Conservation (phyloP, 129 eudicot species). For the Glebionis coronaria region DNA sequence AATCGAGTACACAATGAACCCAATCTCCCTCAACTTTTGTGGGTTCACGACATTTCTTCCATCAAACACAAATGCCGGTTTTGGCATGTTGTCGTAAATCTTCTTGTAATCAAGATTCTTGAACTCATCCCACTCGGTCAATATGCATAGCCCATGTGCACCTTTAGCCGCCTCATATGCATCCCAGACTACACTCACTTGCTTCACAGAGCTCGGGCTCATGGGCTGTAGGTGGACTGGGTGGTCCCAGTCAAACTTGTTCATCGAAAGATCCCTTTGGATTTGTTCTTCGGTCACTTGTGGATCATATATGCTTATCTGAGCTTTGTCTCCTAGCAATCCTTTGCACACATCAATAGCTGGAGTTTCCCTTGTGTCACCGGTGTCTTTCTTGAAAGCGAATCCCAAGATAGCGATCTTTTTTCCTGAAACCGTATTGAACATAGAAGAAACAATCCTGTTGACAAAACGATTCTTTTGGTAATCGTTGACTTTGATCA, state of each 20-base stretch:
- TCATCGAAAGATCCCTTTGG: slow-evolving; percentile 60
- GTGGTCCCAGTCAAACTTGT: slow-evolving; percentile 81
- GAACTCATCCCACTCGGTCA: slow-evolving; percentile 77
- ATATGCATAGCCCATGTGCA: slow-evolving; percentile 59
- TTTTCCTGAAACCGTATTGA: slow-evolving; percentile 72
- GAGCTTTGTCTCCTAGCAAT: slow-evolving; percentile 56
- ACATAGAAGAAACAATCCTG: slow-evolving; percentile 71
- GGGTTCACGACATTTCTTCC: slow-evolving; percentile 66
- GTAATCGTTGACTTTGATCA: slow-evolving; percentile 74
- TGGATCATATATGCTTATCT: slow-evolving; percentile 73
- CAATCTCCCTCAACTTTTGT: slow-evolving; percentile 58
- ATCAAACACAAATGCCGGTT: slow-evolving; percentile 71
- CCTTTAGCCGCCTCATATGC: slow-evolving; percentile 63
- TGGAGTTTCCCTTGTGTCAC: slow-evolving; percentile 79
- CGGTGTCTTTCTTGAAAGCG: slow-evolving; percentile 78
- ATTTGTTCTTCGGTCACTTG: slow-evolving; percentile 78
- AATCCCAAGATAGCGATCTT: slow-evolving; percentile 73
- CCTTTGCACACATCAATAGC: slow-evolving; percentile 82
- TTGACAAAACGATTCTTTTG: slow-evolving; percentile 75
- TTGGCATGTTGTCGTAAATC: slow-evolving; percentile 59
- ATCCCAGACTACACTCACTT: slow-evolving; percentile 59
- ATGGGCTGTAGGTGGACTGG: slow-evolving; percentile 67
- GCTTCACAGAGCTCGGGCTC: slow-evolving; percentile 47
- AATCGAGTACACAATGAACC: slow-evolving; percentile 65
- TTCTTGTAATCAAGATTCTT: slow-evolving; percentile 53